Conservation (phyloP, 1,284 basidiomycete species). For the Pascua guehoae region DNA sequence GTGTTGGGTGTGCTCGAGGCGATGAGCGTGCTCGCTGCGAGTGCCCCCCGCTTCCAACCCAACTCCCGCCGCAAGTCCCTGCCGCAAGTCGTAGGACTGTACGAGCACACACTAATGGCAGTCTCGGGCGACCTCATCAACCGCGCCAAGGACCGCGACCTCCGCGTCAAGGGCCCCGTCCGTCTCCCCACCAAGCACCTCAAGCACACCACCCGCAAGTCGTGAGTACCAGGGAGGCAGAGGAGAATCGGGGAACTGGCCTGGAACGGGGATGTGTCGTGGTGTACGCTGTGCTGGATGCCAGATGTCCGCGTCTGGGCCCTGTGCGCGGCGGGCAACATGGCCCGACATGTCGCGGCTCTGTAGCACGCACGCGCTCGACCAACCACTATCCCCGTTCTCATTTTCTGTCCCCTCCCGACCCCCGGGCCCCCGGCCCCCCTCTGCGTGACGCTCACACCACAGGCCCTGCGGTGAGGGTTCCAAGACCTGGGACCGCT, state of each 20-base stretch:
- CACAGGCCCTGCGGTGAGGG: slow-evolving; percentile 98
- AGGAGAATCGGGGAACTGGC: background rate
- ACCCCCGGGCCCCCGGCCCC: too few relatives aligned
- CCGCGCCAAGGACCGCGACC: slow-evolving; percentile 99
- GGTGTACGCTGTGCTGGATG: too few relatives aligned
- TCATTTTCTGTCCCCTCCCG: too few relatives aligned
- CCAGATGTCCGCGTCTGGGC: background rate
- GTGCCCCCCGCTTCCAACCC: too few relatives aligned
- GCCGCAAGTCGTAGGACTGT: too few relatives aligned
- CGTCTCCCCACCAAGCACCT: slow-evolving; percentile 98
- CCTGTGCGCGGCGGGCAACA: background rate
- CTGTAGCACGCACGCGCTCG: background rate
- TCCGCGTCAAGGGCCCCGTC: slow-evolving; percentile 98
- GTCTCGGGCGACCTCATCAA: slow-evolving; percentile 96
- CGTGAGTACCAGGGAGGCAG: too few relatives aligned
- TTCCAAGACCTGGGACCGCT: slow-evolving; percentile 99
- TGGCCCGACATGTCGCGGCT: background rate
- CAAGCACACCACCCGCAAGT: slow-evolving; percentile 98
- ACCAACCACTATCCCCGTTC: too few relatives aligned
- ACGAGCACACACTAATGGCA: slow-evolving; percentile 37
- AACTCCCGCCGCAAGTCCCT: too few relatives aligned
- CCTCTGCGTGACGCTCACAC: background rate
- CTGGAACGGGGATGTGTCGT: too few relatives aligned
- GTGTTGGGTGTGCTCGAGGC: background rate
- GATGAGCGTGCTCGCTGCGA: background rate